Evolutionary conservation across 139 green algal genomes (phyloP).

Genomic region (Penium margaritaceum): DNA sequence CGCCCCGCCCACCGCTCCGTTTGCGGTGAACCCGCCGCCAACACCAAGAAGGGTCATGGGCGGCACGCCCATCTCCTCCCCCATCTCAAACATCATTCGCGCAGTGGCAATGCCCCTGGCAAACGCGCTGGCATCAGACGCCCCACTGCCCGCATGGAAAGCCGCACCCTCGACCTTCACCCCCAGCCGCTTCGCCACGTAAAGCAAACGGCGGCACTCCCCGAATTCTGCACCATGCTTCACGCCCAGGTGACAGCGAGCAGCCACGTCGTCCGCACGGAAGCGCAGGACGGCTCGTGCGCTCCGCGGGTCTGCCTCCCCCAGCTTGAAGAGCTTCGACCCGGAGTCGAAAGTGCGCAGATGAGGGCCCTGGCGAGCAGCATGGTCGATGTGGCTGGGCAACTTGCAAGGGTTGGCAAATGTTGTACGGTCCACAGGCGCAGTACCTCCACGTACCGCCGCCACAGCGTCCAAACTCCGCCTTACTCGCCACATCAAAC

Average conservation of each 20-base stretch:
- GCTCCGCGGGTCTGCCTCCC: slow-evolving; percentile 55
- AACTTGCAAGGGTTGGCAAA: slow-evolving; percentile 93
- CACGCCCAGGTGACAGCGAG: slow-evolving; percentile 64
- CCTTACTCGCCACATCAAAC: slow-evolving; percentile 87
- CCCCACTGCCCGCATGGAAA: slow-evolving; percentile 91
- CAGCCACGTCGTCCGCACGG: slow-evolving; percentile 69
- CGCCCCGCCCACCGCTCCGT: no score
- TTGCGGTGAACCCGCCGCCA: slow-evolving; percentile 82
- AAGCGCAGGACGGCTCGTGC: slow-evolving; percentile 79
- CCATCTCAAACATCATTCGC: slow-evolving; percentile 70
- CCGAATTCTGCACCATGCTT: slow-evolving; percentile 81
- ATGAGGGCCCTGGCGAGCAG: slow-evolving; percentile 50
- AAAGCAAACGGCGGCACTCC: slow-evolving; percentile 59
- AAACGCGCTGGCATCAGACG: slow-evolving; percentile 64
- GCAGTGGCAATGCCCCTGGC: slow-evolving; percentile 62
- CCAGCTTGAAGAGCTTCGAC: slow-evolving; percentile 84
- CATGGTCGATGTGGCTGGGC: slow-evolving; percentile 66
- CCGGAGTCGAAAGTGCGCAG: slow-evolving; percentile 89
- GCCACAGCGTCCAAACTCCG: slow-evolving; percentile 77
- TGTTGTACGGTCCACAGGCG: slow-evolving; percentile 76
- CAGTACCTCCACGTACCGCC: slow-evolving; percentile 59
- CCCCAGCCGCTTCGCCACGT: slow-evolving; percentile 52
- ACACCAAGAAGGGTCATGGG: slow-evolving; percentile 87
- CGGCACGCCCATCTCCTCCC: slow-evolving; percentile 59
- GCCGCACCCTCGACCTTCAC: slow-evolving; percentile 76